Conservation (phyloP, 2,329 filamentous ascomycete species). For the Pseudogymnoascus sp. region DNA sequence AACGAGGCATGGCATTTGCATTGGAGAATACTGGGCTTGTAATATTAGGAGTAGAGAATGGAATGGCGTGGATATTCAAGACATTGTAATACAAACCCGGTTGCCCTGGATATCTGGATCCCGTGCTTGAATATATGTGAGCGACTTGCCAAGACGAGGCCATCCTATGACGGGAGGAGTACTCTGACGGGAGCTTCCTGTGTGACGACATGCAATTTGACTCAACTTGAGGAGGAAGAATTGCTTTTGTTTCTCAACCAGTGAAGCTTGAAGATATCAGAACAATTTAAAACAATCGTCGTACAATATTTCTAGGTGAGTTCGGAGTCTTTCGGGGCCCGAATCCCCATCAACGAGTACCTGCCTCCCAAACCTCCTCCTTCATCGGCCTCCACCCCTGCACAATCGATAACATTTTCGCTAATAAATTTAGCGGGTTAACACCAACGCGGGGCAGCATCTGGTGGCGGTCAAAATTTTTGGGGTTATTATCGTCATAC, state of each 20-base stretch:
- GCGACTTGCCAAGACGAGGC: not conserved
- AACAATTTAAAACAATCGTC: not conserved
- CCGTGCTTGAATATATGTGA: not conserved
- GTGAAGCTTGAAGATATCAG: not conserved
- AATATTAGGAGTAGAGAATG: conserved; percentile 8
- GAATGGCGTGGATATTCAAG: conserved; percentile 1
- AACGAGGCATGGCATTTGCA: not conserved
- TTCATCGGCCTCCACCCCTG: not conserved
- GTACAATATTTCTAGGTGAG: not conserved
- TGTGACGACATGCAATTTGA: not conserved
- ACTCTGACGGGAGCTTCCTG: not conserved
- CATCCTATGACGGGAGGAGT: not conserved
- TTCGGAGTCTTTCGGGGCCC: not conserved
- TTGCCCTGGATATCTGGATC: not conserved
- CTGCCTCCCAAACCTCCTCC: not conserved
- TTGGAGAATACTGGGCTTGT: conserved; percentile 6
- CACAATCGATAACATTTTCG: not conserved
- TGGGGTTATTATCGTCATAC: not conserved
- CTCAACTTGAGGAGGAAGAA: not conserved
- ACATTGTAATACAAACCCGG: not conserved
- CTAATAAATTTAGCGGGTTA: conserved; percentile 3
- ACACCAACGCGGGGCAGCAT: conserved; percentile 6
- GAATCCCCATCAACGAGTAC: not conserved
- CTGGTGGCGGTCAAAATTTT: conserved; percentile 4
- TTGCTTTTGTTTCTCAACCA: not conserved